Conservation (phyloP, 2,329 filamentous ascomycete species). For the Xylaria arbuscula region DNA sequence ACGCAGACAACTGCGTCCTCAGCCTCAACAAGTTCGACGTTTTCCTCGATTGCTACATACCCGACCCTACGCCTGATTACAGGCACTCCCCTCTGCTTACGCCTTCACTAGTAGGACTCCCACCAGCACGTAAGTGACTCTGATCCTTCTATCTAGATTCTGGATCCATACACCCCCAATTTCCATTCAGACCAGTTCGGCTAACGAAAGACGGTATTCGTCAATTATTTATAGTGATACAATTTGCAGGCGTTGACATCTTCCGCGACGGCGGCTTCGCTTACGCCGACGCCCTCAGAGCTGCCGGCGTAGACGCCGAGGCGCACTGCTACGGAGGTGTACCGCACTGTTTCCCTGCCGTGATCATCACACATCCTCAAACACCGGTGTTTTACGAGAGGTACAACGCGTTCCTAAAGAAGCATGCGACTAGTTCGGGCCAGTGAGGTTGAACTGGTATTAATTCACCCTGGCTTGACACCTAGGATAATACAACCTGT, state of each 20-base stretch:
- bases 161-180: not conserved
- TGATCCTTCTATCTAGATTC: not conserved
- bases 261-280: constrained; percentile 35
- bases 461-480: not conserved
- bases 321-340: constrained; percentile 32
- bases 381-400: constrained; percentile 35
- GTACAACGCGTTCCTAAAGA: constrained; percentile 33
- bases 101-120: constrained; percentile 25
- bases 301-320: constrained; percentile 28
- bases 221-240: constrained; percentile 23
- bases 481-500: not conserved
- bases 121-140: constrained; percentile 31
- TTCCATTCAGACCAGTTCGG: not conserved
- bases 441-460: not conserved
- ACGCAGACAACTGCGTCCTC: constrained; percentile 33
- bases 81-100: constrained; percentile 36
- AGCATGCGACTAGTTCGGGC: constrained; percentile 22
- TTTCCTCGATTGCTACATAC: constrained; percentile 27
- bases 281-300: constrained; percentile 31
- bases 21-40: constrained; percentile 22
- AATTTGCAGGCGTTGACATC: constrained; percentile 37
- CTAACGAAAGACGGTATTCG: not conserved
- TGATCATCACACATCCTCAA: constrained; percentile 16
- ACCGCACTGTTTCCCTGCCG: constrained; percentile 36
- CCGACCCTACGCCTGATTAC: constrained; percentile 28